phyloP scores from a whole-genome alignment of 192 early-diverging fungal genomes.

The Linnemannia exigua region DNA sequence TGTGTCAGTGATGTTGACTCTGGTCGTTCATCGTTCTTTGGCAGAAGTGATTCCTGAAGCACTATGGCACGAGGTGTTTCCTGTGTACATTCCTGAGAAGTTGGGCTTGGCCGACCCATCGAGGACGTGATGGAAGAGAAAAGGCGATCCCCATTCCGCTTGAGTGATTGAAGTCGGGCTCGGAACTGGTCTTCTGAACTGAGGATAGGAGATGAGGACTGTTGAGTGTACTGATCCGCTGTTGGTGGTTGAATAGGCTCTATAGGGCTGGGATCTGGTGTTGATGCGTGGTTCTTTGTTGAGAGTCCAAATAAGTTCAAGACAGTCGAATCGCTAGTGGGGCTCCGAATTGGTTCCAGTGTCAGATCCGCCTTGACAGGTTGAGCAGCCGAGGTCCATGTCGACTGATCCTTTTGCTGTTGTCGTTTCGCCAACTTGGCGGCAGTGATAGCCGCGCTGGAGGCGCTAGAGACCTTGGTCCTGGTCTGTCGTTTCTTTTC shows the following conservation, averaged over 20 bases:
- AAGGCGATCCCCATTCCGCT: slow-evolving; percentile 17
- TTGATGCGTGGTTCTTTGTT: background rate
- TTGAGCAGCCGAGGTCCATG: slow-evolving; percentile 8
- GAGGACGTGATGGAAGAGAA: slow-evolving; percentile 23
- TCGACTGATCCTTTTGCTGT: slow-evolving; percentile 18
- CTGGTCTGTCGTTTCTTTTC: slow-evolving; percentile 36
- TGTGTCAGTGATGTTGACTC: background rate
- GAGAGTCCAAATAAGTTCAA: background rate
- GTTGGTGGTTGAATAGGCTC: background rate
- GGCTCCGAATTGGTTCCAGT: background rate
- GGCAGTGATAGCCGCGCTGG: background rate
- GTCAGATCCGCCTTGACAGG: slow-evolving; percentile 13
- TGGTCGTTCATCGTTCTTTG: slow-evolving; percentile 18
- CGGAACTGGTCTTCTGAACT: slow-evolving; percentile 20
- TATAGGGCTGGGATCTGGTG: background rate
- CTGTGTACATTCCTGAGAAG: background rate
- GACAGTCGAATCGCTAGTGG: background rate
- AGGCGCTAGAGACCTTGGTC: slow-evolving; percentile 14
- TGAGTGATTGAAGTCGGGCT: slow-evolving; percentile 22
- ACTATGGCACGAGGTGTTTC: background rate
- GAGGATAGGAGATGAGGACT: background rate
- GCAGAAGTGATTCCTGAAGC: slow-evolving; percentile 32
- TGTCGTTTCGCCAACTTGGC: slow-evolving; percentile 23
- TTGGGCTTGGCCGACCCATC: background rate
- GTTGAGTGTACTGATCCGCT: background rate